Base-by-base conservation (phyloP, 108 stramenopile genomes). In the Pseudonitzschia multistriata region DNA sequence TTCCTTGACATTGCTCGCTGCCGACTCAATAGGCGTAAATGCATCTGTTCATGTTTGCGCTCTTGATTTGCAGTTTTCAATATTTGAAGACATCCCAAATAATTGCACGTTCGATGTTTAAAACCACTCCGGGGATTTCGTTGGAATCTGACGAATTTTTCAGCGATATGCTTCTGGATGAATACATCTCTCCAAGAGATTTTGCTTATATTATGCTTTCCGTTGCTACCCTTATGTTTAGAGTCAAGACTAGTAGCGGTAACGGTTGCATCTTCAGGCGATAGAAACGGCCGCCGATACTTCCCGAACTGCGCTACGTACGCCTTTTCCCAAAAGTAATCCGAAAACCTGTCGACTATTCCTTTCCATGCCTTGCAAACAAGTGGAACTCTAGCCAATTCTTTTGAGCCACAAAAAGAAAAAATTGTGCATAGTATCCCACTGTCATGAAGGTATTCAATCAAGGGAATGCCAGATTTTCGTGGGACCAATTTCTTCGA, bases 1-100 rank as follows among this genome's bases (percentile, higher is more conserved):
- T 59, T 59, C 21, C 17, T 35, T 33, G 19, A 59, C 21, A 13
- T 8, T 59, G 31, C 13, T 33, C 21, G 57, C 35, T 59, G 39
- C 47, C 47, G 42, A 24, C 40, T 24, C 40, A 64, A 47, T 39
- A 14, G 17, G 8, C 63, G 63, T 6, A 49, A 1, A 29, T 67
- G 66, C 34, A 47, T 47, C 29, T 67, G 27, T 31, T 67, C 48
- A 42, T 67, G 66, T 31, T 52, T 47, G 49, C 14, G 48, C 31
- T 67, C 49, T 31, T 67, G 66, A 22, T 52, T 29, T 25, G 27
- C 49, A 6, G 66, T 28, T 50, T 67, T 67, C n/a, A 67, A 50
- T 52, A 67, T 31, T 22, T 36, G 30, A 25, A 50, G 35, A 31
- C 66, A 67, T 15, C 49, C 66, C 27, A 67, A 3, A 34, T 67